Percentiles rank a stretch among this genome's conserved stretches.
Conservation (phyloP, 176 grass and related monocot species). For the Oryza glumipatula region DNA sequence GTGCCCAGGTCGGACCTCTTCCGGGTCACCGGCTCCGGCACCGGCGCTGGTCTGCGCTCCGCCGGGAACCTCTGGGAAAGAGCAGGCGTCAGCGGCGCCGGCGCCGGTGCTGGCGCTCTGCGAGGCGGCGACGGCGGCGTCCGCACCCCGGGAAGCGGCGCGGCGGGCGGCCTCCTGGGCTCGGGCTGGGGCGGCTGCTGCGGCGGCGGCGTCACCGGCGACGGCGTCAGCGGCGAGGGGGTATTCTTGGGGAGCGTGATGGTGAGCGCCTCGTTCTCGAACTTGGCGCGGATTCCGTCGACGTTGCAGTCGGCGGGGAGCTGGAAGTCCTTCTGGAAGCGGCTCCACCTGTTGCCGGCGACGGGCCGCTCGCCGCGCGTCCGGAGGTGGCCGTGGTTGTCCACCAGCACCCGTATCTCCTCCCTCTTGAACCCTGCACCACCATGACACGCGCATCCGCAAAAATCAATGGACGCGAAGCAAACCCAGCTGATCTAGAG, state of each 20-base stretch:
- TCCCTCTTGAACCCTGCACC: conserved; percentile 69
- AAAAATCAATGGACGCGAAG: not conserved
- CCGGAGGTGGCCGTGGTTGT: conserved; percentile 59
- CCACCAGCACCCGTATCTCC: conserved; percentile 65
- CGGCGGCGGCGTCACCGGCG: too few relatives aligned
- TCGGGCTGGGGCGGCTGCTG: not conserved
- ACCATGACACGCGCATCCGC: not conserved
- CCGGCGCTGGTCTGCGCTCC: not conserved
- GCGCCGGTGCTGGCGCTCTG: not conserved
- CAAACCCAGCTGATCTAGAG: not conserved
- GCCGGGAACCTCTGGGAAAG: not conserved
- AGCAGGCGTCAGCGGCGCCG: not conserved
- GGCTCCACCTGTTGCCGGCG: conserved; percentile 48
- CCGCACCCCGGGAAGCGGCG: not conserved
- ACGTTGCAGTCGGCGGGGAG: conserved; percentile 51
- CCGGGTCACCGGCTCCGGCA: not conserved
- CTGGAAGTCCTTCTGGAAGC: conserved; percentile 60
- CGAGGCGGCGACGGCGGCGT: not conserved
- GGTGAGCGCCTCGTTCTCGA: conserved; percentile 63
- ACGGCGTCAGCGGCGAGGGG: not conserved
- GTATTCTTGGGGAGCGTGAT: conserved; percentile 62
- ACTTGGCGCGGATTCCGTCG: conserved; percentile 69
- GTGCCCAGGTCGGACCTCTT: not conserved
- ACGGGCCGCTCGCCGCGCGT: conserved; percentile 43
- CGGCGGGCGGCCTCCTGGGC: not conserved